Conservation (phyloP, 495 filamentous ascomycete genomes). For the Penicillium antarcticum region DNA sequence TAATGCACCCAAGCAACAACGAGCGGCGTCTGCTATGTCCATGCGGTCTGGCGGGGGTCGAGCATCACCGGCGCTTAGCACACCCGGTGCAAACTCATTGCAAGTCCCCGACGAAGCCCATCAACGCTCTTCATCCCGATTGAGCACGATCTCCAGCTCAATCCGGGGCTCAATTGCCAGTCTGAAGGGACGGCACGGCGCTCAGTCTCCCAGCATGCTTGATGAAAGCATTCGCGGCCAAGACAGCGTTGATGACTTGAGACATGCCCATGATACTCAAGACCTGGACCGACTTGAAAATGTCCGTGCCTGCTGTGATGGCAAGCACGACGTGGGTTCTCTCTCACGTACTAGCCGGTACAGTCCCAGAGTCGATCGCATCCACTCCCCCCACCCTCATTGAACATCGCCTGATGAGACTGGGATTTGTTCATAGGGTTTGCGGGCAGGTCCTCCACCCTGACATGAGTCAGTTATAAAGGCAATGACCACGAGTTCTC, state of each 20-base stretch:
- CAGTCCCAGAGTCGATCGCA: conserved; percentile 40
- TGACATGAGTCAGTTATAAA: conserved; percentile 16
- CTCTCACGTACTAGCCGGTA: conserved; percentile 44
- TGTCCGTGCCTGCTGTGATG: conserved; percentile 95
- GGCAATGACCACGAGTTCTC: conserved; percentile 33
- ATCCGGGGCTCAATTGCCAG: conserved; percentile 45
- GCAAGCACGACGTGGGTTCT: conserved; percentile 59
- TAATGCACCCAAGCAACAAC: conserved; percentile 49
- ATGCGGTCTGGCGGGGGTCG: conserved; percentile 42
- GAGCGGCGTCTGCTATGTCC: conserved; percentile 45
- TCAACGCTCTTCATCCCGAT: conserved; percentile 39
- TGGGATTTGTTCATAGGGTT: conserved; percentile 23
- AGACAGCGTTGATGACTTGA: conserved; percentile 77
- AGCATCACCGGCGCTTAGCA: conserved; percentile 41
- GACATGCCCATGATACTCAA: conserved; percentile 69
- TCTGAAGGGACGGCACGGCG: conserved; percentile 32
- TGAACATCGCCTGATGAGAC: conserved; percentile 12
- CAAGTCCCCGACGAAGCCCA: conserved; percentile 36
- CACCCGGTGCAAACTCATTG: conserved; percentile 38
- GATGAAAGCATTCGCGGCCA: conserved; percentile 62
- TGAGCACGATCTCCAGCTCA: conserved; percentile 43
- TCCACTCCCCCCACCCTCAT: conserved; percentile 34
- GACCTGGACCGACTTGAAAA: conserved; percentile 85
- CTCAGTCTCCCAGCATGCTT: conserved; percentile 54
- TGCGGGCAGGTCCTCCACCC: conserved; percentile 29